phyloP scores from a whole-genome alignment of 1,284 basidiomycete genomes.

The Ceratobasidium sp. region DNA sequence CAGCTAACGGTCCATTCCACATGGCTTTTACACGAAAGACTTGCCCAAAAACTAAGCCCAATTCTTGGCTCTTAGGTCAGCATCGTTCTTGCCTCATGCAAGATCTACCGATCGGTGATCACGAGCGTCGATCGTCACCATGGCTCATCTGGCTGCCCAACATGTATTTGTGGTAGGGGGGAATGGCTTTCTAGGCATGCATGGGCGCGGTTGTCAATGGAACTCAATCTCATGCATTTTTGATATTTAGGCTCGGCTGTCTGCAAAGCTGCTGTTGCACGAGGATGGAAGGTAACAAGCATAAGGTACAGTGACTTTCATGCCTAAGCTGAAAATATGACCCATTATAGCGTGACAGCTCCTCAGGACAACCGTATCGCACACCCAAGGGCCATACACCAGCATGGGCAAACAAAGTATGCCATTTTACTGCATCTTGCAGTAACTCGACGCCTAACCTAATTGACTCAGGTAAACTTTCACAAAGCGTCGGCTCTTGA shows the following conservation, averaged over 20 bases:
- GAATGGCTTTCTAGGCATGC: conserved; percentile 89
- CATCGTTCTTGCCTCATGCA: too few species aligned
- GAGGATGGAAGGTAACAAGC: conserved; percentile 87
- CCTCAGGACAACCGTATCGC: conserved; percentile 83
- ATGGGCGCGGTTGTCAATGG: conserved; percentile 19
- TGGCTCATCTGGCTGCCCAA: conserved; percentile 49
- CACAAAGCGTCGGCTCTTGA: conserved; percentile 77
- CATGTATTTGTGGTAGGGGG: conserved; percentile 89
- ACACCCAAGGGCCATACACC: conserved; percentile 91
- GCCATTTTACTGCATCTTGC: conserved; percentile 32
- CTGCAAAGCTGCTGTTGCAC: conserved; percentile 82
- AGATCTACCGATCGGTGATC: too few species aligned
- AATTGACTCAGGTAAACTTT: conserved; percentile 74
- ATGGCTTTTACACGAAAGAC: too few species aligned
- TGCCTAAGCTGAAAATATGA: background rate
- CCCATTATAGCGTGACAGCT: conserved; percentile 52
- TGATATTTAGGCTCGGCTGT: conserved; percentile 80
- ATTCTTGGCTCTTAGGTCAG: too few species aligned
- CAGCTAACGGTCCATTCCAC: too few species aligned
- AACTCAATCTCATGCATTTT: background rate
- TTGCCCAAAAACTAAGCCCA: too few species aligned
- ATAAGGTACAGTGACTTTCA: conserved; percentile 73
- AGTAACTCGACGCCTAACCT: conserved; percentile 27
- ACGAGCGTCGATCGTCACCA: background rate
- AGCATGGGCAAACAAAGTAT: conserved; percentile 80